Evolutionary conservation across 2,329 filamentous ascomycete genomes (phyloP).

Genomic region (Alternaria hordeiaustralica): DNA sequence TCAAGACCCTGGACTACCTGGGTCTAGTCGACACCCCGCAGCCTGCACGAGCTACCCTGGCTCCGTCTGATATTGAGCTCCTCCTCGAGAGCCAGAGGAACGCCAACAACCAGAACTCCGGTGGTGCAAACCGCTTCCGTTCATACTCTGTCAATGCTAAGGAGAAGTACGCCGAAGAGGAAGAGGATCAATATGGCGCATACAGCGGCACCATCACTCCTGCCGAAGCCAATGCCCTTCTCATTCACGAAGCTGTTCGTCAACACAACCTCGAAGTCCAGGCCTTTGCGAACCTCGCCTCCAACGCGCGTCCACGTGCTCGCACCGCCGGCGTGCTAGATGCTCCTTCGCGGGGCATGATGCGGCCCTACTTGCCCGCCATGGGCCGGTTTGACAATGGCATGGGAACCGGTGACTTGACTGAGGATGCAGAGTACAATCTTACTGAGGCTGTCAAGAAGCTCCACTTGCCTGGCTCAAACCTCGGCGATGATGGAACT

Average conservation of each 20-base stretch:
- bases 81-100: constrained; percentile 59
- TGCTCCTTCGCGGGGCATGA: constrained; percentile 69
- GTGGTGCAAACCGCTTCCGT: constrained; percentile 82
- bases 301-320: constrained; percentile 81
- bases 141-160: constrained; percentile 99
- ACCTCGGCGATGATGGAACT: constrained; percentile 77
- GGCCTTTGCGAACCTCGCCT: constrained; percentile 85
- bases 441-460: constrained; percentile 82
- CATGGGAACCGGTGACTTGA: constrained; percentile 76
- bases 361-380: constrained; percentile 75
- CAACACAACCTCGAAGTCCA: constrained; percentile 94
- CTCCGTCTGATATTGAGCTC: constrained; percentile 63
- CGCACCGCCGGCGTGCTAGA: constrained; percentile 92
- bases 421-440: constrained; percentile 79
- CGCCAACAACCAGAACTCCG: constrained; percentile 66
- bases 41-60: constrained; percentile 74
- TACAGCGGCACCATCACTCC: constrained; percentile 68
- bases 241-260: constrained; percentile 76
- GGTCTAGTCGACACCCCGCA: constrained; percentile 94
- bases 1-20: constrained; percentile 93
- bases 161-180: constrained; percentile 92
- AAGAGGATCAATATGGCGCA: constrained; percentile 73
- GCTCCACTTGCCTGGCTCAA: constrained; percentile 64
- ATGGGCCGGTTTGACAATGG: constrained; percentile 64
- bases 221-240: constrained; percentile 64